Base-by-base conservation (phyloP, 2,329 filamentous ascomycete genomes). In the Alternaria sp. region DNA sequence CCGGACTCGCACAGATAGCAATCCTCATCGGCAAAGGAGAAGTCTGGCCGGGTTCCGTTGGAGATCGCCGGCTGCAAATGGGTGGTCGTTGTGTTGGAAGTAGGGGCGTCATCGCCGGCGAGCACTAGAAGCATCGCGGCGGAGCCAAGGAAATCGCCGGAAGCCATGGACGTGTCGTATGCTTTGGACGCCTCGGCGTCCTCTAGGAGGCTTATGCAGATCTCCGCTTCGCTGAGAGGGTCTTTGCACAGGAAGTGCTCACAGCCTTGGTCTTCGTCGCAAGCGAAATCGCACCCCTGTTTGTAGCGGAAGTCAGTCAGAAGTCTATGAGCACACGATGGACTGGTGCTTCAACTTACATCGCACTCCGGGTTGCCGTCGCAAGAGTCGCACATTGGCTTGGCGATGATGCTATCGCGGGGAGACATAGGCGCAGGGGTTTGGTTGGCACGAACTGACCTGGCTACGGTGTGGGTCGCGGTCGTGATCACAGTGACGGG, bases 1-100 rank as follows among this genome's bases (percentile, higher is more conserved):
- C 26, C 40, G 5, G 19, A 36, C 13, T 28, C 47, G 32, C 52
- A 63, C 25, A 26, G 7, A 55, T 47, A 43, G 19, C 61, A 61
- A 17, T 63, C 59, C 21, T 58, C 45, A 8, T 56, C 57, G 12
- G 47, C 19, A 10, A 58, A 53, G 28, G 23, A 28, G 30, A 63
- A 55, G n/a, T 40, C 21, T 11, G 43, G 61, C 17, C 49, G 26
- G 10, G 44, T 21, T 7, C 25, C 19, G 15, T 47, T 43, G 50
- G 57, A 54, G 28, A 55, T n/a, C 19, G n/a, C 32, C 11, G 25
- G 23, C 15, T 36, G 30, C 32, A 43, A 40, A n/a, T 47, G 45
- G 25, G 25, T 40, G 17, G 32, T 45, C 12, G 44, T 36, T 32
- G 36, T 9, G 23, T 50, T 54, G 15, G 44, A 45, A 21, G 40